Evolutionary conservation across 306 rosid genomes (phyloP).

Genomic region (Pachyrhizus erosus): DNA sequence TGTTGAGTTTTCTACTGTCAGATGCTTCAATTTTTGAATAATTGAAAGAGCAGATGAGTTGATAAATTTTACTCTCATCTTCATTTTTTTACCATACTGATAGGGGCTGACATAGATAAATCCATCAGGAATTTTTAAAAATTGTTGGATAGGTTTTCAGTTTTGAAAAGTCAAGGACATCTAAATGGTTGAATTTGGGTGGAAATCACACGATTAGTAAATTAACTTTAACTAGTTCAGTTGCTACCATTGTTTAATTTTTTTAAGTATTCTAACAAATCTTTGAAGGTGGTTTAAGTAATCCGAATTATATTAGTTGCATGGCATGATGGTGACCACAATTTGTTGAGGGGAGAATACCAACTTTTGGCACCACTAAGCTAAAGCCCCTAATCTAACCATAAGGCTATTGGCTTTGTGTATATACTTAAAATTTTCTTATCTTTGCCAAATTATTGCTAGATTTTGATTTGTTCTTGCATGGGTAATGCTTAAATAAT

Average conservation of each 20-base stretch:
- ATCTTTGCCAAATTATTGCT: background rate
- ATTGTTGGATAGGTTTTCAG: background rate
- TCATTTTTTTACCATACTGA: background rate
- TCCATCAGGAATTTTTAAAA: background rate
- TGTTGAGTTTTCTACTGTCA: background rate
- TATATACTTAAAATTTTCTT: background rate
- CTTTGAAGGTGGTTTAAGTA: background rate
- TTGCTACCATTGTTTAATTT: background rate
- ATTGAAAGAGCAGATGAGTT: background rate
- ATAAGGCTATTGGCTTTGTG: background rate
- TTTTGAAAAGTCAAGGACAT: background rate
- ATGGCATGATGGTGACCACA: background rate
- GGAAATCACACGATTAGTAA: background rate
- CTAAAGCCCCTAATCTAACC: slow-evolving; percentile 39
- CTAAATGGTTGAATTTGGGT: background rate
- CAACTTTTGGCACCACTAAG: slow-evolving; percentile 48
- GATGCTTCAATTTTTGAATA: background rate
- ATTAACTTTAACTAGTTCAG: background rate
- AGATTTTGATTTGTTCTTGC: background rate
- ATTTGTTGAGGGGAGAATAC: slow-evolving; percentile 42
- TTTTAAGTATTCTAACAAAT: background rate
- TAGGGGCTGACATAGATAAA: background rate
- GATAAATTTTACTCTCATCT: no score
- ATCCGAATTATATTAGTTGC: background rate
- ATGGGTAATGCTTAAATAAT: background rate